Percentiles rank a stretch among this genome's conserved stretches.
Evolutionary conservation across 805 yeast genomes (phyloP).

Genomic region (Hanseniaspora thailandica): DNA sequence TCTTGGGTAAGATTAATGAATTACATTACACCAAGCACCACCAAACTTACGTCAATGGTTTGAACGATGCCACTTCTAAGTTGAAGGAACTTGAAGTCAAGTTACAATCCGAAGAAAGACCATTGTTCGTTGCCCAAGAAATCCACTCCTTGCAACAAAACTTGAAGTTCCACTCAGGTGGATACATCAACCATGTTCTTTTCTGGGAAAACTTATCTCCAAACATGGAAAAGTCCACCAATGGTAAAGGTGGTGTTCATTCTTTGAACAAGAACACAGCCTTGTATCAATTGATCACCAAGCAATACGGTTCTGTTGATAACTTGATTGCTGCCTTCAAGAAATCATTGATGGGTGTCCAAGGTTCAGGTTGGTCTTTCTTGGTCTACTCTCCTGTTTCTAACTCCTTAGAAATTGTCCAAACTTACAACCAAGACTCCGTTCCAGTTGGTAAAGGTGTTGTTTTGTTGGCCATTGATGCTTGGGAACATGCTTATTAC

Average conservation of each 20-base stretch:
- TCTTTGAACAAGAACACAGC: slow-evolving; percentile 35
- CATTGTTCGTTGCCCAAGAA: slow-evolving; percentile 36
- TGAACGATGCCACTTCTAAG: slow-evolving; percentile 67
- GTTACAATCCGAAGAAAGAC: slow-evolving; percentile 40
- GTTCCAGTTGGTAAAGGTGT: slow-evolving; percentile 49
- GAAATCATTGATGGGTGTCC: slow-evolving; percentile 68
- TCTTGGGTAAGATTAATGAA: slow-evolving; percentile 78
- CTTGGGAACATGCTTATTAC: slow-evolving; percentile 96
- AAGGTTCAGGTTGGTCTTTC: slow-evolving; percentile 95
- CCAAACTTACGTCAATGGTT: slow-evolving; percentile 80
- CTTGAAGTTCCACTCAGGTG: slow-evolving; percentile 89
- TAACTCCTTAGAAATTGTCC: slow-evolving; percentile 66
- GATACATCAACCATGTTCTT: slow-evolving; percentile 71
- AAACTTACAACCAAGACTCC: slow-evolving; percentile 79
- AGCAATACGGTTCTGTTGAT: slow-evolving; percentile 65
- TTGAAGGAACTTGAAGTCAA: slow-evolving; percentile 49
- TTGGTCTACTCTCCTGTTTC: slow-evolving; percentile 67
- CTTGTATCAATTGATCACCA: slow-evolving; percentile 45
- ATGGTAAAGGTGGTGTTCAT: slow-evolving; percentile 14
- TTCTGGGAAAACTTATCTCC: slow-evolving; percentile 89
- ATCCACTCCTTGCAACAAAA: slow-evolving; percentile 47
- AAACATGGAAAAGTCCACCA: slow-evolving; percentile 35
- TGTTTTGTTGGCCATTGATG: slow-evolving; percentile 81
- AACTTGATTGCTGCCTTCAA: slow-evolving; percentile 53
- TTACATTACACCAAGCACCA: slow-evolving; percentile 83